Evolutionary conservation across 345 rosid genomes (phyloP), one percentile per base, ranked within the genome.

Genomic region (Orychophragmus violaceus): DNA sequence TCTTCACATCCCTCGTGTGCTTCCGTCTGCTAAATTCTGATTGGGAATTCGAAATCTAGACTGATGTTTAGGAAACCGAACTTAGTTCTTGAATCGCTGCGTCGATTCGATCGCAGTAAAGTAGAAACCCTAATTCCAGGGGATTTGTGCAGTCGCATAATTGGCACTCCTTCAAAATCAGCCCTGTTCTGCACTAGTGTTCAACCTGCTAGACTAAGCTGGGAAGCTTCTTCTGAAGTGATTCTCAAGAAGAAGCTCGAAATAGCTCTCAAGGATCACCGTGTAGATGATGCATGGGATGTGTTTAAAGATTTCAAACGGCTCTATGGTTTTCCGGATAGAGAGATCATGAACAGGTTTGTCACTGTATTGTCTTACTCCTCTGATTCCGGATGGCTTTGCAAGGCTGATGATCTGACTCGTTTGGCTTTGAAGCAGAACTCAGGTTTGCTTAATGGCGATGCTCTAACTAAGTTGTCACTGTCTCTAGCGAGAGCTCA

Each of bases 401-500:
- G 49, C 8, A 86, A 77, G 69, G 98, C 91, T 13, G 46, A 45
- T 52, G 80, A 82, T 59, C 49, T 89, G 62, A 90, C 76, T 54
- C 52, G 79, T 24, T 17, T 62, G 14, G 45, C 76, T 55, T 60
- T 72, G 76, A 79, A 82, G 60, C 84, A 78, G 45, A 86, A 79
- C 41, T 45, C 88, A 1, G 56, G 41, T 50, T 59, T 77, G 59
- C 52, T 86, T 41, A 69, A 69, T 62, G 46, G 48, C 1, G 86
- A 81, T 29, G 62, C 76, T 32, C 61, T 90, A 24, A 76, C 77
- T 8, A 87, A 82, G 75, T 70, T 89, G 17, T 69, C 79, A 2
- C 77, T 92, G 57, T 81, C 87, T 59, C 63, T 87, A 57, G 89
- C 86, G n/a, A 84, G 97, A 82, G 85, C 87, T 30, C 81, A 83